Base-by-base conservation (phyloP, 345 rosid genomes). In the Salix brachista region DNA sequence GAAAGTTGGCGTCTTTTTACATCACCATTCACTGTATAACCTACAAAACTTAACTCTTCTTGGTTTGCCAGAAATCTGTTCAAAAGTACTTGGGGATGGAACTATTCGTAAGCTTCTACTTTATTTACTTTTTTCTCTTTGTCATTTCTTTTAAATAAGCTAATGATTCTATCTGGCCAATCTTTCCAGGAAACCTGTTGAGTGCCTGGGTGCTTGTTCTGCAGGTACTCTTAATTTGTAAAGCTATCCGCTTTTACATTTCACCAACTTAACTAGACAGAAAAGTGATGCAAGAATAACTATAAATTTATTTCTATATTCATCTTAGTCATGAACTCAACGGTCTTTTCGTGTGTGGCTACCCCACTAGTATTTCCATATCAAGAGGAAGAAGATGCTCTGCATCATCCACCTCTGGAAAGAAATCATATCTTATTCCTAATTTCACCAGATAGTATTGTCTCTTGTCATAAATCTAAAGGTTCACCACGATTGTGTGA, bases 181-280 rank as follows among this genome's bases (percentile, higher is more conserved):
- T 32, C 26, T 41, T 42, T 41, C 1, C 69, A 62, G 69, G 46
- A 25, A 30, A 18, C 56, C 69, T 41, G 25, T 14, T 5, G 76
- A 42, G 69, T 73, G 76, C 28, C 58, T 41, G n/a, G 7, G 10
- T 26, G 3, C 69, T 23, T 73, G 69, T 73, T 73, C 76, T 41
- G 12, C 8, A 73, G 69, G 76, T 73, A 37, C 3, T 61, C 5
- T 16, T 48, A 16, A 13, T 14, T 48, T 48, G 3, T 42, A 42
- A 37, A 39, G 41, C 0, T 39, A 8, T 39, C 41, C 41, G 41
- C 41, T 39, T 39, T 2, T 1, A 9, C 42, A 39, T 39, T 39
- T 39, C 42, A 39, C 42, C 10, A 1, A n/a, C n/a, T 2, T 1
- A 39, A 39, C 12, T 9, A 39, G 42, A 39, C 42, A 9, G 12